Base-by-base conservation (phyloP, 1,139 yeast species). In the Blastobotrys buckinghamii region DNA sequence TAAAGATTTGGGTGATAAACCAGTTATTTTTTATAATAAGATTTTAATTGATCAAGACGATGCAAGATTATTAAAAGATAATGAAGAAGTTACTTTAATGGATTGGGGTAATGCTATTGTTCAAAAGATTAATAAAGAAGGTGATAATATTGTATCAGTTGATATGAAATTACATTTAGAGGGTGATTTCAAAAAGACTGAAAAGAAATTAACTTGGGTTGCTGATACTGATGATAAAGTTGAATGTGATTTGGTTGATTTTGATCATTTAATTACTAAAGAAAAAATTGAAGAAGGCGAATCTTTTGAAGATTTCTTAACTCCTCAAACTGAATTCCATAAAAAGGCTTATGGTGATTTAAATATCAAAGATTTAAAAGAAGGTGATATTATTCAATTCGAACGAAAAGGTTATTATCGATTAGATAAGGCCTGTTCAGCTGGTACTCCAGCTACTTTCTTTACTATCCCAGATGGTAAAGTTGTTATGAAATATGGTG, bases 401-500 rank as follows among this genome's bases (percentile, higher is more conserved):
- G 97, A 92, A 74, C 85, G 98, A 77, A 92, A 92, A 77, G 97
- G 97, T 59, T 92, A 88, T 77, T 92, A 73, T 79, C 81, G 94
- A 67, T 76, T 90, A 53, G 97, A 92, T 67, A 67, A 79, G 59
- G 71, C 77, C 35, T 77, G 75, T 49, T 84, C 80, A 47, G 73
- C 81, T 58, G 58, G 55, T 26, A 57, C 62, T 35, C 79, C 81
- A 53, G 85, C 81, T 55, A 83, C 85, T 45, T 84, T 92, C 75
- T 92, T 86, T 72, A 85, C 96, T 57, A 89, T 92, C 59, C 98
- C 97, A 53, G 98, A 92, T 68, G 97, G 98, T 67, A 92, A 90
- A 74, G 73, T 87, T 50, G 92, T 84, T 45, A 82, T 86, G 64
- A 84, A 77, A 67, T 86, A 86, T 65, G 95, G 95, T 64, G 82